A percentile compares a stretch with the other conserved stretches of the same genome.
phyloP scores from a whole-genome alignment of 352 stramenopile species.

The Plasmopara viticola region DNA sequence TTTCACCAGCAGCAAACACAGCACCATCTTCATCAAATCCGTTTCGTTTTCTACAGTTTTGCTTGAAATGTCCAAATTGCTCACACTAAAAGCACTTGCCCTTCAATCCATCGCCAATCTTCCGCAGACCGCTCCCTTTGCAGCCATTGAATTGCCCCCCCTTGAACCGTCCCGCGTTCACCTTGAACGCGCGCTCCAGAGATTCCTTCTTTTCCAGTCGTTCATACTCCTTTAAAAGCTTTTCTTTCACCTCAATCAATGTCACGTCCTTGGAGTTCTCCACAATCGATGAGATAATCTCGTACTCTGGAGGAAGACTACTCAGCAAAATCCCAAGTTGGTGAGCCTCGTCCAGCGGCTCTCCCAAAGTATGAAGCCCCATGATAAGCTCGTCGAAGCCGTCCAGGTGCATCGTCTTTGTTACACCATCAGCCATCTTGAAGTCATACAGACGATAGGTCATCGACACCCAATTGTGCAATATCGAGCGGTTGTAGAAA shows the following conservation, averaged over 20 bases:
- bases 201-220: not conserved
- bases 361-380: not conserved
- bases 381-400: not conserved
- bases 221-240: not conserved
- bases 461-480: conserved; percentile 2
- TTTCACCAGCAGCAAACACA: not conserved
- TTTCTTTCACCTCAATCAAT: not conserved
- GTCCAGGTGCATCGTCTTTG: not conserved
- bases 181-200: not conserved
- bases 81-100: not conserved
- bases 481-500: not conserved
- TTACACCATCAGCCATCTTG: not conserved
- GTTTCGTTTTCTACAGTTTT: not conserved
- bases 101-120: not conserved
- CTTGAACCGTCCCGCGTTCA: not conserved
- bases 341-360: not conserved
- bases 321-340: not conserved
- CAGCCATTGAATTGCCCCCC: not conserved
- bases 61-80: not conserved
- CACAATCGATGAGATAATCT: conserved; percentile 4
- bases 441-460: not conserved
- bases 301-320: not conserved
- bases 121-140: not conserved
- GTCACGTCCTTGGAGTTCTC: not conserved
- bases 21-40: not conserved